These are phyloP conservation scores for Neurospora africana DNA, from an alignment of 495 filamentous ascomycete genomes.

Conservation along the genomic window DNA sequence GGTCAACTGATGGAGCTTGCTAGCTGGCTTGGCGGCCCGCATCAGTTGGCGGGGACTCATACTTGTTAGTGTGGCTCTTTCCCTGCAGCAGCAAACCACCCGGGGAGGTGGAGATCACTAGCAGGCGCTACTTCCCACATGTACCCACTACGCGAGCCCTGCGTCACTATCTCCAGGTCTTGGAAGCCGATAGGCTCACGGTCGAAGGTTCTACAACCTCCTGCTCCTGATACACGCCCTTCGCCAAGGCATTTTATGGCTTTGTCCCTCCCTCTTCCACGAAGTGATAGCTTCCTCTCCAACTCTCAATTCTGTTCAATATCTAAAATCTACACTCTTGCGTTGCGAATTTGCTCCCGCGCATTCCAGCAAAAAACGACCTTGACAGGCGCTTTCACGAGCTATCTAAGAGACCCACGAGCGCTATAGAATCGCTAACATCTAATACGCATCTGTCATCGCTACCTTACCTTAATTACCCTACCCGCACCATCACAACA, in stretches of 20 bases:
- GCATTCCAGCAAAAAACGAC: neutral
- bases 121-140: neutral
- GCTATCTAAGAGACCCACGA: neutral
- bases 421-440: neutral
- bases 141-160: conserved; percentile 12
- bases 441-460: neutral
- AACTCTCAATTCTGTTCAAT: neutral
- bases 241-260: conserved; percentile 13
- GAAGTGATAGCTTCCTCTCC: neutral
- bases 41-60: neutral
- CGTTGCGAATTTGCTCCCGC: neutral
- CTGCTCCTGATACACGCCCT: conserved; percentile 6
- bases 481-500: neutral
- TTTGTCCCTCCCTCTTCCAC: conserved; percentile 4
- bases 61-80: neutral
- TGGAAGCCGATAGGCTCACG: conserved; percentile 18
- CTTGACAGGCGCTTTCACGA: neutral
- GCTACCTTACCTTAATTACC: neutral
- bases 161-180: conserved; percentile 17
- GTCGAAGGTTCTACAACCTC: conserved; percentile 26
- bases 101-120: neutral
- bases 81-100: neutral
- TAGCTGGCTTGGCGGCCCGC: neutral
- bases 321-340: neutral
- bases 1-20: neutral